phyloP scores from a whole-genome alignment of 768 basidiomycete genomes.

The Leucocoprinus birnbaumii region DNA sequence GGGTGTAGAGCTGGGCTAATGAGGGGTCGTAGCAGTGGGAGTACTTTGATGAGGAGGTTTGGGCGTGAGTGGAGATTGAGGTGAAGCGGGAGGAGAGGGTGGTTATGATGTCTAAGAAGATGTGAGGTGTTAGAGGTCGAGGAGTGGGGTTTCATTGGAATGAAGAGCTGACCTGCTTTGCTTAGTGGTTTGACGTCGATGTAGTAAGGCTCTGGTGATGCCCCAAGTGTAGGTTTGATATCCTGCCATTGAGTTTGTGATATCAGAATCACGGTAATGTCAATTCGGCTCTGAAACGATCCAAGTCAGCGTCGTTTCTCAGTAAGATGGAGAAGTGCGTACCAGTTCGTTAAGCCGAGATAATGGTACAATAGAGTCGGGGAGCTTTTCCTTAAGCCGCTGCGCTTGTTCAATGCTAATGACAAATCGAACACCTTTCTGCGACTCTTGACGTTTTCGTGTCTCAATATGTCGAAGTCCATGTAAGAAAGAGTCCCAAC shows the following conservation, averaged over 20 bases:
- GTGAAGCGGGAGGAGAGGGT: constrained; percentile 39
- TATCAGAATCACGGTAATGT: constrained; percentile 58
- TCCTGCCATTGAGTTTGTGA: constrained; percentile 72
- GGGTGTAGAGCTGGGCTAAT: constrained; percentile 57
- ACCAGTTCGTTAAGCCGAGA: constrained; percentile 74
- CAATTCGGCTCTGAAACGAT: constrained; percentile 24
- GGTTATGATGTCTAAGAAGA: constrained; percentile 25
- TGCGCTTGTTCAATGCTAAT: constrained; percentile 70
- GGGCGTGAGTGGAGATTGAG: constrained; percentile 11
- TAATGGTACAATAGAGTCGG: constrained; percentile 68
- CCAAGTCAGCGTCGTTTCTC: not conserved
- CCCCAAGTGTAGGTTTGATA: constrained; percentile 64
- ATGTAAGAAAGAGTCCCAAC: constrained; percentile 67
- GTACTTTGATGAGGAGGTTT: constrained; percentile 8
- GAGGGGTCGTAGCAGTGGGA: constrained; percentile 48
- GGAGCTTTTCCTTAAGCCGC: constrained; percentile 54
- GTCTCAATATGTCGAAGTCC: constrained; percentile 45
- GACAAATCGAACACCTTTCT: constrained; percentile 42
- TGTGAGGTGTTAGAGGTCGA: not conserved
- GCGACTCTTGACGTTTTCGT: constrained; percentile 16
- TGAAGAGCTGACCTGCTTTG: constrained; percentile 51
- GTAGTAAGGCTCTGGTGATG: constrained; percentile 71
- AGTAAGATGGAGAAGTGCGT: not conserved
- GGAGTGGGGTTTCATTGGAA: not conserved
- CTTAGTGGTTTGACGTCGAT: constrained; percentile 49